Evolutionary conservation across 1,139 yeast species (phyloP).

Genomic region (Yamadazyma siamensis): DNA sequence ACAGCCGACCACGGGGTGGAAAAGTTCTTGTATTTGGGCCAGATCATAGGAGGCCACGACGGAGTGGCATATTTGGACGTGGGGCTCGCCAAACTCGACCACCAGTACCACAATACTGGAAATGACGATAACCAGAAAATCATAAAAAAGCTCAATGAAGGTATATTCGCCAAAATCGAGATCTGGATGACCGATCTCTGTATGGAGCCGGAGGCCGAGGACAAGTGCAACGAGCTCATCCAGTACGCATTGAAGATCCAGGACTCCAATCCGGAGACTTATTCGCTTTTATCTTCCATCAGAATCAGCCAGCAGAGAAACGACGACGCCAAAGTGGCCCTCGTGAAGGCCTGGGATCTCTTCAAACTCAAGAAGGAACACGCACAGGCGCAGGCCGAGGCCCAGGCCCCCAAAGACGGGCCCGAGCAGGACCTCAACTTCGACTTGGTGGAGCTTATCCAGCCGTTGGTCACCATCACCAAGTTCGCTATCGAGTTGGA

Average conservation of each 20-base stretch:
- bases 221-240: slow-evolving; percentile 71
- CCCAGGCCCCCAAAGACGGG: slow-evolving; percentile 9
- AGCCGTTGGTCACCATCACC: slow-evolving; percentile 66
- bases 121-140: slow-evolving; percentile 30
- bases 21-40: slow-evolving; percentile 88
- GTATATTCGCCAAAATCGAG: slow-evolving; percentile 82
- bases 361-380: slow-evolving; percentile 50
- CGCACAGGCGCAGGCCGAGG: slow-evolving; percentile 43
- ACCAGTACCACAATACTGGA: slow-evolving; percentile 28
- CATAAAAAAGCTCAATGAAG: slow-evolving; percentile 60
- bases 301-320: slow-evolving; percentile 82
- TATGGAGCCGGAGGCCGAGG: slow-evolving; percentile 89
- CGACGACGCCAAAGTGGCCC: slow-evolving; percentile 70
- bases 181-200: slow-evolving; percentile 99
- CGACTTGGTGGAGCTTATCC: slow-evolving; percentile 61
- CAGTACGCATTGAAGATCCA: slow-evolving; percentile 64
- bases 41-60: slow-evolving; percentile 77
- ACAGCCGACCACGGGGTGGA: slow-evolving; percentile 63
- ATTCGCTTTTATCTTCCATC: slow-evolving; percentile 80
- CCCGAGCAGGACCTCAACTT: slow-evolving; percentile 37
- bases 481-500: slow-evolving; percentile 79
- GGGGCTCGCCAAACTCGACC: slow-evolving; percentile 56
- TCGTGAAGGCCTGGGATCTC: slow-evolving; percentile 69
- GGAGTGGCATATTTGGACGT: slow-evolving; percentile 65
- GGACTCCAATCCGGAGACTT: slow-evolving; percentile 66